These are phyloP conservation scores for Mortierella sp. DNA, from an alignment of 371 early-diverging fungal genomes.

Conservation along the genomic window DNA sequence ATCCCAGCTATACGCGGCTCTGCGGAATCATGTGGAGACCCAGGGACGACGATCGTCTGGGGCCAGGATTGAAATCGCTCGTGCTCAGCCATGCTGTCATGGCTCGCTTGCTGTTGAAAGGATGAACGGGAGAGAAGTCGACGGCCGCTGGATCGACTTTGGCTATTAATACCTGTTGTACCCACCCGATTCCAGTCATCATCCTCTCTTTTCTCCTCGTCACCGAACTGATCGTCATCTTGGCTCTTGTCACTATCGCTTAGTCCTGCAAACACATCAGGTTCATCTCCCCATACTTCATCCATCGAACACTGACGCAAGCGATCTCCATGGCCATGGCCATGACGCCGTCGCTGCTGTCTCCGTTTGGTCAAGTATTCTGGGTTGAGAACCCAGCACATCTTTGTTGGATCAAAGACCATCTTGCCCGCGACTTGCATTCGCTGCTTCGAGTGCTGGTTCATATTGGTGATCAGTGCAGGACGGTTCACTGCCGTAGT, in stretches of 20 bases:
- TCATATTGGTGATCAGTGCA: slow-evolving; percentile 47
- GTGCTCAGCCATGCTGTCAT: slow-evolving; percentile 22
- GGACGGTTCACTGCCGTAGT: slow-evolving; percentile 17
- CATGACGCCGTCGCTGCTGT: slow-evolving; percentile 7
- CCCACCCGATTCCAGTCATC: background rate
- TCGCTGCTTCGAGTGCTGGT: slow-evolving; percentile 26
- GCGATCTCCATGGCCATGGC: background rate
- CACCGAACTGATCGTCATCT: slow-evolving; percentile 14
- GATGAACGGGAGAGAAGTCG: slow-evolving; percentile 22
- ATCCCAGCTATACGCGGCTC: slow-evolving; percentile 7
- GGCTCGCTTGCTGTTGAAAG: slow-evolving; percentile 20
- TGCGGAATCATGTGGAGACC: background rate
- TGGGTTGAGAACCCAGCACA: slow-evolving; percentile 51
- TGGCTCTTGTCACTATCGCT: slow-evolving; percentile 37
- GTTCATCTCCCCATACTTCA: slow-evolving; percentile 50
- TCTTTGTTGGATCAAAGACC: slow-evolving; percentile 41
- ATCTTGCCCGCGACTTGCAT: slow-evolving; percentile 51
- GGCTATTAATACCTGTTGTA: slow-evolving; percentile 9
- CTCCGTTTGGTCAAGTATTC: slow-evolving; percentile 30
- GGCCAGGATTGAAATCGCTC: slow-evolving; percentile 25
- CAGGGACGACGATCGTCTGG: slow-evolving; percentile 6
- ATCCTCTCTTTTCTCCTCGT: background rate
- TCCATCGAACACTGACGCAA: slow-evolving; percentile 23
- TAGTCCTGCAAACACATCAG: slow-evolving; percentile 48
- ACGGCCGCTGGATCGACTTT: slow-evolving; percentile 1